phyloP scores from a whole-genome alignment of 768 basidiomycete species.

The Mrakia hoshinonis region DNA sequence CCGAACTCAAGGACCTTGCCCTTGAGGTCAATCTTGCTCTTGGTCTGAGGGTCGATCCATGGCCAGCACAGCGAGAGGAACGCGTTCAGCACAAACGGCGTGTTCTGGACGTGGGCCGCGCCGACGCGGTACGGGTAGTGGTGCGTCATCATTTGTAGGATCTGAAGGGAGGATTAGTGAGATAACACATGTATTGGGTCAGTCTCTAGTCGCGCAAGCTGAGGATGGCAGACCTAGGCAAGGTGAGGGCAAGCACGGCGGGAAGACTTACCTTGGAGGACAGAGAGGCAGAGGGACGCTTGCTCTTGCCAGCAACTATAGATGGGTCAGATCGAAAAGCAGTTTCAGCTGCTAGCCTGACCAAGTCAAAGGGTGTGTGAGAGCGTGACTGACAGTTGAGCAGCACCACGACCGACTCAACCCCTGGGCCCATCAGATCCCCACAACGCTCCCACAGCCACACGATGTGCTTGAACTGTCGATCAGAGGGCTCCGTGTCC shows the following conservation, averaged over 20 bases:
- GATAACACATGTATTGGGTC: neutral
- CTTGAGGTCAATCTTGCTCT: slow-evolving; percentile 12
- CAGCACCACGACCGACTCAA: slow-evolving; percentile 6
- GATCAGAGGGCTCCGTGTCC: slow-evolving; percentile 18
- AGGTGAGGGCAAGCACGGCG: neutral
- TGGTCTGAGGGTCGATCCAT: slow-evolving; percentile 11
- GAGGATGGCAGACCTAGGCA: neutral
- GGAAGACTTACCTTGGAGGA: neutral
- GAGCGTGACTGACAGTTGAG: neutral
- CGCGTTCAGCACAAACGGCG: slow-evolving; percentile 18
- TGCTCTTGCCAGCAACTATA: slow-evolving; percentile 22
- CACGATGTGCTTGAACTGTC: slow-evolving; percentile 19
- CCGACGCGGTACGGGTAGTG: slow-evolving; percentile 16
- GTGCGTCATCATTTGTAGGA: slow-evolving; percentile 16
- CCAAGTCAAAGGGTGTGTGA: neutral
- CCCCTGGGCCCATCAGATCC: slow-evolving; percentile 18
- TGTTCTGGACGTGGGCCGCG: slow-evolving; percentile 16
- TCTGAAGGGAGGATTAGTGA: neutral
- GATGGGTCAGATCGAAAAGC: too few species aligned
- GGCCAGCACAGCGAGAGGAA: slow-evolving; percentile 19
- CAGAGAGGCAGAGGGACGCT: slow-evolving; percentile 12
- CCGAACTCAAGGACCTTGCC: neutral
- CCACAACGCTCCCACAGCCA: slow-evolving; percentile 10
- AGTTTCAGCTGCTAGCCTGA: neutral
- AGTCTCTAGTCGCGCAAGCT: too few species aligned